Conservation (phyloP, 2,329 filamentous ascomycete species). For the Akanthomyces lecanii region DNA sequence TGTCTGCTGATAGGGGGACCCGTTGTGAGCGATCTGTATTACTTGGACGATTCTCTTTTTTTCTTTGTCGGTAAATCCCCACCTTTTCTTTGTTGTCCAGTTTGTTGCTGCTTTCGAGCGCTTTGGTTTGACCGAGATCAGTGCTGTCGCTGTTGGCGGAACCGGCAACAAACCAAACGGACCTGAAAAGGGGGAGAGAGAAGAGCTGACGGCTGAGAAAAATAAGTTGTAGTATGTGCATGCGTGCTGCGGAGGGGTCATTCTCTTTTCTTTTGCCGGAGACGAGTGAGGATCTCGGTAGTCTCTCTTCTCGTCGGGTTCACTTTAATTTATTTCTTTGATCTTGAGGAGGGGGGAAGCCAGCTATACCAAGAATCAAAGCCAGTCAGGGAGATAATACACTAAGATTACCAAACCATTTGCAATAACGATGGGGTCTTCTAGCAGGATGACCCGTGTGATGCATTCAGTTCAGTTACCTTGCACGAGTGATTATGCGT, state of each 20-base stretch:
- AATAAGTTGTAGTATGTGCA: neutral
- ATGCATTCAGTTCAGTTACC: too few relatives aligned
- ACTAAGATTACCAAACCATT: constrained; percentile 32
- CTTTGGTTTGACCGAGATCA: too few relatives aligned
- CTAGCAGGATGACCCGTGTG: too few relatives aligned
- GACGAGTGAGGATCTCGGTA: neutral
- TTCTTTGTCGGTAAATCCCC: constrained; percentile 2
- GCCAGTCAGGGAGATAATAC: constrained; percentile 36
- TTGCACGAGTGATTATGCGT: too few relatives aligned
- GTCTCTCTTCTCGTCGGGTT: neutral
- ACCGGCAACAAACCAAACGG: too few relatives aligned
- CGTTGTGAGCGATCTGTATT: constrained; percentile 16
- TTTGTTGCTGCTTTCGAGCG: neutral
- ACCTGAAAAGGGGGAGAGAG: neutral
- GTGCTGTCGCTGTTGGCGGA: neutral
- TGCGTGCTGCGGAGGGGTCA: neutral
- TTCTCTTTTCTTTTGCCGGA: neutral
- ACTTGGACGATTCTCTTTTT: constrained; percentile 13
- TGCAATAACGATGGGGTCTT: neutral
- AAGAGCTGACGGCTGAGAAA: neutral
- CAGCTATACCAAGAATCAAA: constrained; percentile 29
- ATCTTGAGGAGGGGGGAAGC: constrained; percentile 18
- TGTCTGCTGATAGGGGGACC: neutral
- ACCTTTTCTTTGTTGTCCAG: neutral
- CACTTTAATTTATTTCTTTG: neutral